A percentile compares a stretch with the other conserved stretches of the same genome.
phyloP scores from a whole-genome alignment of 1,284 basidiomycete genomes.

The Malassezia caprae region DNA sequence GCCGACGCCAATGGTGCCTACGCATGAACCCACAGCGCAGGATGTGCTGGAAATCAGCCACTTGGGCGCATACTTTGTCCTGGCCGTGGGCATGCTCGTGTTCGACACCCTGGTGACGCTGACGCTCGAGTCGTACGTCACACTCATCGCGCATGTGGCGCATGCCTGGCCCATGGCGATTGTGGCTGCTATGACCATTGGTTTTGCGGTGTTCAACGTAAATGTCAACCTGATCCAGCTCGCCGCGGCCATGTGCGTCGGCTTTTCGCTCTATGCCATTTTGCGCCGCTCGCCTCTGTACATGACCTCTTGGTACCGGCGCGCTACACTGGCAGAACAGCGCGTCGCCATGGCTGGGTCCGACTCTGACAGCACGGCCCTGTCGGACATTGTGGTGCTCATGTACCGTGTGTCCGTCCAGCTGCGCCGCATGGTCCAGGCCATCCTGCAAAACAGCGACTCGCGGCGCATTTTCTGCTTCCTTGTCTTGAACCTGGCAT shows the following conservation, averaged over 20 bases:
- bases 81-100: constrained; percentile 31
- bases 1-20: constrained; percentile 16
- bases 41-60: constrained; percentile 22
- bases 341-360: neutral
- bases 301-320: constrained; percentile 23
- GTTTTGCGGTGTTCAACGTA: constrained; percentile 34
- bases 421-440: constrained; percentile 55
- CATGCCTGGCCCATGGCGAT: constrained; percentile 44
- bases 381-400: constrained; percentile 8
- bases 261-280: constrained; percentile 31
- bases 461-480: constrained; percentile 96
- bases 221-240: constrained; percentile 22
- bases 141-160: constrained; percentile 24
- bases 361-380: constrained; percentile 6
- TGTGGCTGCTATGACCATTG: constrained; percentile 28
- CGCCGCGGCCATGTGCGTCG: constrained; percentile 25
- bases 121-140: constrained; percentile 38
- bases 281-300: constrained; percentile 37
- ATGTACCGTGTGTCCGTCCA: constrained; percentile 2
- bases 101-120: constrained; percentile 39
- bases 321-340: constrained; percentile 6
- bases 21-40: constrained; percentile 3
- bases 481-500: constrained; percentile 81
- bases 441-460: constrained; percentile 78
- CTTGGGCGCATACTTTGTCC: constrained; percentile 33